A percentile compares a stretch with the other conserved stretches of the same genome.
Evolutionary conservation across 148 eudicot genomes (phyloP).

Genomic region (Fagopyrum homotropicum): DNA sequence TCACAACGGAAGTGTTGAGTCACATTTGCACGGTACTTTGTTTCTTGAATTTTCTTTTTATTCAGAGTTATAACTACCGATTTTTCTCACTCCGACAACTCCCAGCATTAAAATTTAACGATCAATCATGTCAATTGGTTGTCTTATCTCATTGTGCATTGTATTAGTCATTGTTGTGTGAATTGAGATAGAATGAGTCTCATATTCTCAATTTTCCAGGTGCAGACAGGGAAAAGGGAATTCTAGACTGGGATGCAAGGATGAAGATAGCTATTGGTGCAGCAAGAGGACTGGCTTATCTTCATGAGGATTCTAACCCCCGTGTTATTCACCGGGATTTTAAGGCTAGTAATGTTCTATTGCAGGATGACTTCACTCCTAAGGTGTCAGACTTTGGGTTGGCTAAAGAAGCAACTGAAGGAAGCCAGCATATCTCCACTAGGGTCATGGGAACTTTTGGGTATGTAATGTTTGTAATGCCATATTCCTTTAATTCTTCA

Average conservation of each 20-base stretch:
- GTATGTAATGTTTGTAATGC: not conserved
- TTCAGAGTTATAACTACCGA: not conserved
- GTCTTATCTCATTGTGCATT: conserved; percentile 1
- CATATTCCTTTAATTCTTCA: not conserved
- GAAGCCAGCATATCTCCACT: conserved; percentile 9
- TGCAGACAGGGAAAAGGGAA: conserved; percentile 9
- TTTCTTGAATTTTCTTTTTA: not conserved
- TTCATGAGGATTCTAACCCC: conserved; percentile 13
- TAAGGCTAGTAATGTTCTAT: conserved; percentile 11
- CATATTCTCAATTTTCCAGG: not conserved
- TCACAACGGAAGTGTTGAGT: conserved; percentile 92
- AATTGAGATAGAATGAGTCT: not conserved
- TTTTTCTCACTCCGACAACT: not conserved
- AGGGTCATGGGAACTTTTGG: conserved; percentile 14
- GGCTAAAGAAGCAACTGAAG: conserved; percentile 10
- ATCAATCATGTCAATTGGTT: not conserved
- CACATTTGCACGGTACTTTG: conserved; percentile 32
- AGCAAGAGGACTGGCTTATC: conserved; percentile 12
- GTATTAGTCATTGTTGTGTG: not conserved
- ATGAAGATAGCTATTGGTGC: conserved; percentile 16
- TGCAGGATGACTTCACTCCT: conserved; percentile 13
- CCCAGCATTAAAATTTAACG: not conserved
- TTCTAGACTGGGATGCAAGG: conserved; percentile 15
- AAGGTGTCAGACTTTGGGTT: conserved; percentile 15
- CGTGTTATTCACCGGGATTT: conserved; percentile 12